Evolutionary conservation across 2,329 filamentous ascomycete genomes (phyloP).

Genomic region (Scytalidium sp.): DNA sequence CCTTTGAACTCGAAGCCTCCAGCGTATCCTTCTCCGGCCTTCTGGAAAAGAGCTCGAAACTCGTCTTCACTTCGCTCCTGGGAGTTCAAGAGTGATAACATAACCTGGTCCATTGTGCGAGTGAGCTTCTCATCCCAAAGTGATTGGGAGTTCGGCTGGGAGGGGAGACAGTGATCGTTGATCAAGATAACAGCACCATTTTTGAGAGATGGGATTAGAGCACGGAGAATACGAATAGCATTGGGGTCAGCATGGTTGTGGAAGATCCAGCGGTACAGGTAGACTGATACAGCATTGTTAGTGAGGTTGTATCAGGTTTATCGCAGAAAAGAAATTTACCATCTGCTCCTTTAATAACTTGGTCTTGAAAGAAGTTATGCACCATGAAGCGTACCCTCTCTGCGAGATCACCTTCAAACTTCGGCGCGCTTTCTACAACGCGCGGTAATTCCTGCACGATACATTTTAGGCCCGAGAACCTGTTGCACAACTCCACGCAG

Average conservation of each 20-base stretch:
- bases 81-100: slow-evolving; percentile 49
- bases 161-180: slow-evolving; percentile 42
- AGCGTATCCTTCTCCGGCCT: slow-evolving; percentile 31
- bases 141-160: background rate
- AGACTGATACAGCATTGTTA: slow-evolving; percentile 33
- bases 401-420: slow-evolving; percentile 37
- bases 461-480: slow-evolving; percentile 49
- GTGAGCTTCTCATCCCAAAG: slow-evolving; percentile 46
- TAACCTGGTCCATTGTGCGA: slow-evolving; percentile 47
- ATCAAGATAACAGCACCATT: slow-evolving; percentile 42
- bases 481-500: slow-evolving; percentile 50
- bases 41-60: slow-evolving; percentile 42
- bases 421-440: slow-evolving; percentile 45
- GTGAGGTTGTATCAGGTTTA: background rate
- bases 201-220: slow-evolving; percentile 52
- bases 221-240: slow-evolving; percentile 44
- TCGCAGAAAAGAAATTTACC: slow-evolving; percentile 28
- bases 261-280: slow-evolving; percentile 58
- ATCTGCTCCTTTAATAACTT: slow-evolving; percentile 51
- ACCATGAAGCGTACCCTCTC: slow-evolving; percentile 39
- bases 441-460: slow-evolving; percentile 51
- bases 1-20: slow-evolving; percentile 40
- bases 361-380: slow-evolving; percentile 58
- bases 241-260: slow-evolving; percentile 60
- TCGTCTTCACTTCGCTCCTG: slow-evolving; percentile 46